Evolutionary conservation across 495 filamentous ascomycete genomes (phyloP).

Genomic region (Talaromyces thailandensis): DNA sequence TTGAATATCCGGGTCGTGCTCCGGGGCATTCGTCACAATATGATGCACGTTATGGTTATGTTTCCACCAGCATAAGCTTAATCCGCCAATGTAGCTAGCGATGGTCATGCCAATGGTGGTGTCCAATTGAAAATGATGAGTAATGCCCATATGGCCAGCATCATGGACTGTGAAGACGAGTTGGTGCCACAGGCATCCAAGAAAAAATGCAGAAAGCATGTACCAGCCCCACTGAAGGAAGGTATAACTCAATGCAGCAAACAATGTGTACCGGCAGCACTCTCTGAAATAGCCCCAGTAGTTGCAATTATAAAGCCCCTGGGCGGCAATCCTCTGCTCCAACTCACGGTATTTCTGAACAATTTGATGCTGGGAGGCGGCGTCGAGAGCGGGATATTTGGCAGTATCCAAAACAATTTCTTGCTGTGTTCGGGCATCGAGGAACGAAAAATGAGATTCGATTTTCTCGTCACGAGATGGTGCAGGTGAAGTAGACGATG

Average conservation of each 20-base stretch:
- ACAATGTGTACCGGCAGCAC: slow-evolving; percentile 58
- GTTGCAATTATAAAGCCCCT: slow-evolving; percentile 77
- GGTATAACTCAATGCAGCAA: slow-evolving; percentile 56
- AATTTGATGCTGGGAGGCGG: slow-evolving; percentile 66
- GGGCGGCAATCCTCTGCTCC: slow-evolving; percentile 57
- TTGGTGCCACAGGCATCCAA: slow-evolving; percentile 92
- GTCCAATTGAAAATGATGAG: slow-evolving; percentile 76
- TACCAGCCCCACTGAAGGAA: slow-evolving; percentile 70
- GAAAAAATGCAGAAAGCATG: slow-evolving; percentile 58
- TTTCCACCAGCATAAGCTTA: slow-evolving; percentile 98
- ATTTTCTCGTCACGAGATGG: slow-evolving; percentile 16
- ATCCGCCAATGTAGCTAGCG: slow-evolving; percentile 80
- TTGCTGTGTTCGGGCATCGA: slow-evolving; percentile 66
- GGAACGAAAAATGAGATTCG: slow-evolving; percentile 46
- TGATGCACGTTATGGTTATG: slow-evolving; percentile 96
- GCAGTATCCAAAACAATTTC: slow-evolving; percentile 68
- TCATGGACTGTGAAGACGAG: slow-evolving; percentile 93
- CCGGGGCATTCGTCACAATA: slow-evolving; percentile 91
- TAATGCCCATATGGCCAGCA: slow-evolving; percentile 96
- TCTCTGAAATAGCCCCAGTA: slow-evolving; percentile 79
- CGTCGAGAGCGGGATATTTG: slow-evolving; percentile 76
- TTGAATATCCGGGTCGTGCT: slow-evolving; percentile 96
- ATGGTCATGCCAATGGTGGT: slow-evolving; percentile 82
- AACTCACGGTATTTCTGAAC: slow-evolving; percentile 71
- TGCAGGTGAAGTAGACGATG: slow-evolving; percentile 25